These are phyloP conservation scores for Trichoderma gracile DNA, from an alignment of 2,329 filamentous ascomycete species.

Conservation along the genomic window DNA sequence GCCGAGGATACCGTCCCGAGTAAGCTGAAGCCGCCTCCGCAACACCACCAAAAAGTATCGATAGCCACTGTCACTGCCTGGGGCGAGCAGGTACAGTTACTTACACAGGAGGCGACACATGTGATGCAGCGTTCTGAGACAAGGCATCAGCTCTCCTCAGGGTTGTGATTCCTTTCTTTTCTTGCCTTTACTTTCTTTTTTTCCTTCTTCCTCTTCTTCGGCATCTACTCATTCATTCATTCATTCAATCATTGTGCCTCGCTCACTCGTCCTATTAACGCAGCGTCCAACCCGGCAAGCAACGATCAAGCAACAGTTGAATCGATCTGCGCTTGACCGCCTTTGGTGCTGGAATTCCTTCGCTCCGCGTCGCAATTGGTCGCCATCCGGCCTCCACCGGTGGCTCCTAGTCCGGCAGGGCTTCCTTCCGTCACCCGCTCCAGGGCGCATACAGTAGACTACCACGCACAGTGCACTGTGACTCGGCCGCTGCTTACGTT, in stretches of 20 bases:
- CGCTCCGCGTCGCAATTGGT: constrained; percentile 7
- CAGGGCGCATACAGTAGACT: constrained; percentile 10
- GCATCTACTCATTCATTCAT: background rate
- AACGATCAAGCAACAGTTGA: no score
- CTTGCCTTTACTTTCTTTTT: no score
- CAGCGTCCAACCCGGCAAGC: background rate
- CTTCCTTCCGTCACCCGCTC: constrained; percentile 14
- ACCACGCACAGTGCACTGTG: background rate
- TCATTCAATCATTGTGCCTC: background rate
- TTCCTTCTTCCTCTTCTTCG: background rate
- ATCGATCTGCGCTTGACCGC: constrained; percentile 10
- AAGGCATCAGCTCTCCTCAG: background rate
- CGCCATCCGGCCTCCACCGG: background rate
- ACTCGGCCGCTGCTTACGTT: background rate
- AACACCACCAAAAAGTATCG: no score
- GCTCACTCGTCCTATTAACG: background rate
- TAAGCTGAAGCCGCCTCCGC: background rate
- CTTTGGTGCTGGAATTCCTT: constrained; percentile 4
- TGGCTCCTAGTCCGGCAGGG: background rate
- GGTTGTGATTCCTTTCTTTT: background rate
- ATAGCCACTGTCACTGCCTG: no score
- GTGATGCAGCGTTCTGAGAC: constrained; percentile 1
- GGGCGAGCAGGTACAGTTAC: background rate
- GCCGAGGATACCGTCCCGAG: background rate
- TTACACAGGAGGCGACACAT: background rate